Evolutionary conservation across 2,329 filamentous ascomycete genomes (phyloP).

Genomic region (Calonectria montana): DNA sequence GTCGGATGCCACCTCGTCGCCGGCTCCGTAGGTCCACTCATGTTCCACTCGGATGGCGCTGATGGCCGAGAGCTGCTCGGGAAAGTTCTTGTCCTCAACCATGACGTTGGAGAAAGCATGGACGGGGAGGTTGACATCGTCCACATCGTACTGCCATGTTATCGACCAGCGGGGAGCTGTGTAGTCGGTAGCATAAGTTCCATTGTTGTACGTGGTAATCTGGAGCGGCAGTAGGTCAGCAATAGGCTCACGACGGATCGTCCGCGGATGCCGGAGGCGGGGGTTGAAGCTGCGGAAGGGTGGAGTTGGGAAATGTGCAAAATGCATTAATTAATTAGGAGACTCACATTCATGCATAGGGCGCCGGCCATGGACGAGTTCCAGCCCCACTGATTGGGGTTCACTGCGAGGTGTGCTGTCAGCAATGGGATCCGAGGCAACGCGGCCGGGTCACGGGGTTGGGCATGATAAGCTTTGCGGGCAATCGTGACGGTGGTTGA

Average conservation of each 20-base stretch:
- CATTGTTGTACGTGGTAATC: slow-evolving; percentile 63
- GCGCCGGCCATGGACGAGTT: slow-evolving; percentile 49
- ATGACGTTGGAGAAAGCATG: slow-evolving; percentile 67
- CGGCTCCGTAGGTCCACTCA: slow-evolving; percentile 61
- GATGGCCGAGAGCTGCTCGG: slow-evolving; percentile 53
- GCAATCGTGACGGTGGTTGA: not conserved
- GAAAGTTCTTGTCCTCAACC: slow-evolving; percentile 57
- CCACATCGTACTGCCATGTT: slow-evolving; percentile 64
- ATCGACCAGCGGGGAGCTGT: slow-evolving; percentile 62
- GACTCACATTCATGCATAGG: slow-evolving; percentile 65
- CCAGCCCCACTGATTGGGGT: slow-evolving; percentile 68
- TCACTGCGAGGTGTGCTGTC: slow-evolving; percentile 52
- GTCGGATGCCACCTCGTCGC: slow-evolving; percentile 51
- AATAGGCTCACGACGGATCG: slow-evolving; percentile 9
- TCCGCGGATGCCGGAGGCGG: not conserved
- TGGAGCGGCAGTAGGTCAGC: slow-evolving; percentile 41
- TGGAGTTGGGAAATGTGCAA: not conserved
- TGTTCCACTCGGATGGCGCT: slow-evolving; percentile 56
- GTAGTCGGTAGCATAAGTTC: slow-evolving; percentile 58
- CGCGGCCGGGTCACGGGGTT: not conserved
- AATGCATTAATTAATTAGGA: not conserved
- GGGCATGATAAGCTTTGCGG: not conserved
- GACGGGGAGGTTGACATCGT: slow-evolving; percentile 56
- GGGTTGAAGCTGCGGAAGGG: not conserved
- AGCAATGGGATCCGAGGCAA: slow-evolving; percentile 23